Conservation (phyloP, 1,284 basidiomycete genomes). For the Leccinum solheimii region DNA sequence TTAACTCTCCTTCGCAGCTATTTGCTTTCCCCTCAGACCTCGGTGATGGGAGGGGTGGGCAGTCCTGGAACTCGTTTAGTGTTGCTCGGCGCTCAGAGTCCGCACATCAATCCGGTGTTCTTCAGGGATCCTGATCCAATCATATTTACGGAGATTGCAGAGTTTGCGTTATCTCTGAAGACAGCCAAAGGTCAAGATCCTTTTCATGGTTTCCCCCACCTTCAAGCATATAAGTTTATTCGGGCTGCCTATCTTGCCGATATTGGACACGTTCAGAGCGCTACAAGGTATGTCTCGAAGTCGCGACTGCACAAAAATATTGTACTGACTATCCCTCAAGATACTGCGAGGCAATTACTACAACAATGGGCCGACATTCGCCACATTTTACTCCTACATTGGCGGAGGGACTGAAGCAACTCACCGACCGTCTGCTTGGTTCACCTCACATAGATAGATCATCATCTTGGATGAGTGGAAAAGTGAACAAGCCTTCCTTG, state of each 20-base stretch:
- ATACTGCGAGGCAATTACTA: slow-evolving; percentile 91
- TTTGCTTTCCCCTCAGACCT: slow-evolving; percentile 83
- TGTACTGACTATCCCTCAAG: slow-evolving; percentile 43
- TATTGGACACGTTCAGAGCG: slow-evolving; percentile 71
- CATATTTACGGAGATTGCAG: slow-evolving; percentile 89
- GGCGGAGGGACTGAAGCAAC: slow-evolving; percentile 75
- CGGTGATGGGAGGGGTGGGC: slow-evolving; percentile 70
- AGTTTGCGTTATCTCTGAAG: slow-evolving; percentile 85
- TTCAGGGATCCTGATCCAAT: slow-evolving; percentile 76
- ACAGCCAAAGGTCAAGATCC: slow-evolving; percentile 83
- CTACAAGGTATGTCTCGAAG: slow-evolving; percentile 58
- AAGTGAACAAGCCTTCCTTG: slow-evolving; percentile 84
- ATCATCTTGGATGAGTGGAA: slow-evolving; percentile 79
- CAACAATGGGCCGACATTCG: slow-evolving; percentile 64
- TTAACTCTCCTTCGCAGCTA: slow-evolving; percentile 55
- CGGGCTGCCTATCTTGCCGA: slow-evolving; percentile 81
- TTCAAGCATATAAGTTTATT: slow-evolving; percentile 88
- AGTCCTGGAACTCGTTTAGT: slow-evolving; percentile 62
- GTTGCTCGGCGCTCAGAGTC: slow-evolving; percentile 66
- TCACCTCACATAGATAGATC: slow-evolving; percentile 72
- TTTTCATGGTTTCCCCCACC: slow-evolving; percentile 79
- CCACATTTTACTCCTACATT: slow-evolving; percentile 70
- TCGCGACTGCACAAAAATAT: not conserved
- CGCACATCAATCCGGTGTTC: slow-evolving; percentile 52
- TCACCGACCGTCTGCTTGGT: slow-evolving; percentile 82